Conservation (phyloP, 176 grass and related monocot species). For the Phyllostachys edulis region DNA sequence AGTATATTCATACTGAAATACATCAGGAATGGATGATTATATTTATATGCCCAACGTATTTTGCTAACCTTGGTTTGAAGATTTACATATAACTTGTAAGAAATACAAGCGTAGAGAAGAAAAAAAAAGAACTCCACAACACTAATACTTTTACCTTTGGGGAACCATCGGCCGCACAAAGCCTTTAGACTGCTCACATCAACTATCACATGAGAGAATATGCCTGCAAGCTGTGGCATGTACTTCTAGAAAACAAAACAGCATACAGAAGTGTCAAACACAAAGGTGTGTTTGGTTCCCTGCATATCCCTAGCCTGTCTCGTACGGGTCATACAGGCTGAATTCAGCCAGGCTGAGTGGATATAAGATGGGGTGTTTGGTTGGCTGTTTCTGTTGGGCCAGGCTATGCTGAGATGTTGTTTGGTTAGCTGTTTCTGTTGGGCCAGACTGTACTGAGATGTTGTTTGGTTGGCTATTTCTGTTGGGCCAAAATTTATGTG, state of each 20-base stretch:
- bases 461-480: too few relatives aligned
- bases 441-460: too few relatives aligned
- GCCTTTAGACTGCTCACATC: conserved; percentile 76
- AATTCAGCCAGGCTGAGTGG: too few relatives aligned
- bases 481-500: too few relatives aligned
- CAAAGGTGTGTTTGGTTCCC: too few relatives aligned
- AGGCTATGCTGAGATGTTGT: too few relatives aligned
- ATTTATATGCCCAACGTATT: background rate
- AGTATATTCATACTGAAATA: background rate
- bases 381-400: too few relatives aligned
- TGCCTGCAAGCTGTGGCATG: conserved; percentile 67
- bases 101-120: background rate
- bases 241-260: conserved; percentile 59
- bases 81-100: background rate
- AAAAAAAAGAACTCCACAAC: background rate
- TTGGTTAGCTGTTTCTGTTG: too few relatives aligned
- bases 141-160: conserved; percentile 52
- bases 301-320: too few relatives aligned
- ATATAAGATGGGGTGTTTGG: too few relatives aligned
- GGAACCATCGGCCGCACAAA: conserved; percentile 73
- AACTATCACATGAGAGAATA: conserved; percentile 70
- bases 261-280: conserved; percentile 6
- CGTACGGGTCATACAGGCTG: too few relatives aligned
- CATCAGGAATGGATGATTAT: background rate
- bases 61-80: background rate